A percentile compares a stretch with the other conserved stretches of the same genome.
These are phyloP conservation scores for Talaromyces albobiverticillius DNA, from an alignment of 2,329 filamentous ascomycete genomes.

Conservation along the genomic window DNA sequence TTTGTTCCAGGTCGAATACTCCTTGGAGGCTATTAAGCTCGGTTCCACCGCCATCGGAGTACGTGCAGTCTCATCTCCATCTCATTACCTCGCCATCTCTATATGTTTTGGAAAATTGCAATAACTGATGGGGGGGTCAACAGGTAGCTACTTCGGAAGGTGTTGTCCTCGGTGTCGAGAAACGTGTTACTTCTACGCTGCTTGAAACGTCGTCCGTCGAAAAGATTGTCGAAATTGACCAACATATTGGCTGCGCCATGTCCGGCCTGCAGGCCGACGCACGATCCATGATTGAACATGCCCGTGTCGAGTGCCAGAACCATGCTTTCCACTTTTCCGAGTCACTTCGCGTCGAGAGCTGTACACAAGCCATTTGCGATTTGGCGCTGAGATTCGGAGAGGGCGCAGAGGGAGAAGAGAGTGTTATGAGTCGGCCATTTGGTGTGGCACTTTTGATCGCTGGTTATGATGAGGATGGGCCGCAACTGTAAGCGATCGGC, in stretches of 20 bases:
- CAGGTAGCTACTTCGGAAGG: slow-evolving; percentile 87
- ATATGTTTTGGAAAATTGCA: background rate
- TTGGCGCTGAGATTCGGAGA: slow-evolving; percentile 94
- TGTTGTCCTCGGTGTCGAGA: slow-evolving; percentile 95
- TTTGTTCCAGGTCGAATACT: slow-evolving; percentile 99
- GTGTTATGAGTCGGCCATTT: slow-evolving; percentile 96
- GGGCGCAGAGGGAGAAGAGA: slow-evolving; percentile 95
- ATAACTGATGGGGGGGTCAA: background rate
- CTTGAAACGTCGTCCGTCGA: slow-evolving; percentile 97
- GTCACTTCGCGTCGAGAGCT: slow-evolving; percentile 90
- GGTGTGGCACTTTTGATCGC: slow-evolving; percentile 95
- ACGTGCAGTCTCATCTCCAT: slow-evolving; percentile 27
- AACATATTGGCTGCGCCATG: slow-evolving; percentile 99
- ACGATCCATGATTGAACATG: slow-evolving; percentile 96
- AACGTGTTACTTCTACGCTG: slow-evolving; percentile 95
- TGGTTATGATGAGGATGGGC: slow-evolving; percentile 94
- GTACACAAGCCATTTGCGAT: slow-evolving; percentile 98
- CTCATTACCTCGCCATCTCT: background rate
- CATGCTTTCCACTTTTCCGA: slow-evolving; percentile 99
- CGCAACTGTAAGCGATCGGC: slow-evolving; percentile 79
- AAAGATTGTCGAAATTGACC: slow-evolving; percentile 99
- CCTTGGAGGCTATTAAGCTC: slow-evolving; percentile 98
- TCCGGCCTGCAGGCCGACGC: slow-evolving; percentile 96
- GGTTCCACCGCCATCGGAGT: slow-evolving; percentile 96
- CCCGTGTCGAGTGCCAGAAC: slow-evolving; percentile 93